Conservation (phyloP, 768 basidiomycete species). For the Agrocybe praecox region DNA sequence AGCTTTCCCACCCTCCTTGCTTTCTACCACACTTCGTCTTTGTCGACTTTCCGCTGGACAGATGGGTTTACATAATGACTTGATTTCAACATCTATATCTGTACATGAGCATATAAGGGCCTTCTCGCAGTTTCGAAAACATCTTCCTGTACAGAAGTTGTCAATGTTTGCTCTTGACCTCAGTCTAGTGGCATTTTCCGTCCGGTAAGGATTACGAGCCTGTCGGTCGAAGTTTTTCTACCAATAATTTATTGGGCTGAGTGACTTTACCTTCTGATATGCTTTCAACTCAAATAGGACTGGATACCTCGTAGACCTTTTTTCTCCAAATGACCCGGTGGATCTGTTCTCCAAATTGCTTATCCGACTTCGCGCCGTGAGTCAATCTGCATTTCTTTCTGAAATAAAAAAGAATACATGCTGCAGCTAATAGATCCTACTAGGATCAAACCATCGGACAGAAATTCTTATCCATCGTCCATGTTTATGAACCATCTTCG, state of each 20-base stretch:
- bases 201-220: conserved; percentile 13
- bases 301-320: conserved; percentile 53
- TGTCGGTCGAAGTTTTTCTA: too few relatives aligned
- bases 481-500: conserved; percentile 47
- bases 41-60: background rate
- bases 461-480: conserved; percentile 41
- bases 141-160: conserved; percentile 6
- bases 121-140: conserved; percentile 5
- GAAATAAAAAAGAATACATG: background rate
- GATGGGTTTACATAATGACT: background rate
- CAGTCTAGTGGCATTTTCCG: conserved; percentile 10
- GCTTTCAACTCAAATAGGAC: conserved; percentile 30
- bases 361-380: conserved; percentile 38
- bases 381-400: background rate
- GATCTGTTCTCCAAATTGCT: conserved; percentile 38
- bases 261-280: background rate
- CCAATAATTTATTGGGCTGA: too few relatives aligned
- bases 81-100: background rate
- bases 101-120: background rate
- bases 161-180: conserved; percentile 12
- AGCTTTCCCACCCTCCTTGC: too few relatives aligned
- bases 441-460: conserved; percentile 12
- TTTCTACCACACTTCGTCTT: too few relatives aligned
- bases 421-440: background rate
- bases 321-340: conserved; percentile 37